Evolutionary conservation across 106 monocot genomes (phyloP), one percentile per base, ranked within the genome.

Genomic region (Gastrodia elata): DNA sequence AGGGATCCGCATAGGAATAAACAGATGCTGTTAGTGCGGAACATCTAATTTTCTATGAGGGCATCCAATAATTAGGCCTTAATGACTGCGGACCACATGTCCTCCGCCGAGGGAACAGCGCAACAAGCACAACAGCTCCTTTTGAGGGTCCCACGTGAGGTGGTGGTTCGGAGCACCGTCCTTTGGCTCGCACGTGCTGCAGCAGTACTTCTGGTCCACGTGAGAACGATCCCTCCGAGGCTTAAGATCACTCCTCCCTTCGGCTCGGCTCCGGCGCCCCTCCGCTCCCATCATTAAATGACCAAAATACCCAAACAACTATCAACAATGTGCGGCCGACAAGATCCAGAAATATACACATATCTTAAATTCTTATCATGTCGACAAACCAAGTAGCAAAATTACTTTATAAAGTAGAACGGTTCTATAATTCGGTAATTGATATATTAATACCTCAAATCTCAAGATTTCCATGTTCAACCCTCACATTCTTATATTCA

Each of bases 121-220:
- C 49, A 49, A 49, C 20, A 49, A 16, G 20, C 49, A 49, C 49
- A n/a, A 49, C 49, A n/a, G 49, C 49, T n/a, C 16, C 22, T n/a
- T n/a, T 20, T 20, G 49, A 4, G 49, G 49, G 49, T 49, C 49
- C 49, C 49, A 49, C 18, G 49, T 49, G 49, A 16, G 49, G 49
- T n/a, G n/a, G n/a, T n/a, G 18, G 46, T 49, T 16, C 49, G n/a
- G 49, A n/a, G 49, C 49, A 2, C 18, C 18, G 4, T n/a, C 49
- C 49, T 49, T 49, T 16, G 16, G 49, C 49, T 49, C 49, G 49
- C 49, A 49, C 49, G 49, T 49, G 49, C 49, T 49, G 49, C 49
- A n/a, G 18, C 49, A 49, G 49, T 16, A 49, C 49, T 20, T 20
- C 10, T 20, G 49, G 49, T 20, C 49, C 49, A 49, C 49, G 16